phyloP scores from a whole-genome alignment of 1,139 yeast genomes.

The Kodamaea derodonti region DNA sequence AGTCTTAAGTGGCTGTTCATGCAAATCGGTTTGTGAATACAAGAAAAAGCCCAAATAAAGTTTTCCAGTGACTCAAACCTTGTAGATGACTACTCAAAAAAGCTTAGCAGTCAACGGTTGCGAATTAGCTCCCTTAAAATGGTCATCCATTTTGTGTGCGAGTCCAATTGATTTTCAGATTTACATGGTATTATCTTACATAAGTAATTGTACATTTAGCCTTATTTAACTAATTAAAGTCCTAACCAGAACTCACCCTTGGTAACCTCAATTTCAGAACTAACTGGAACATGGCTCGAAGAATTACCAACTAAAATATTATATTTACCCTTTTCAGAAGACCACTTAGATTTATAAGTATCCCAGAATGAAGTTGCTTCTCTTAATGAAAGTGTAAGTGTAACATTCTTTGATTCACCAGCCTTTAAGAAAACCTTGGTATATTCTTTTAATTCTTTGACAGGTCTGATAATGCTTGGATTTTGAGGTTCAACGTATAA shows the following conservation, averaged over 20 bases:
- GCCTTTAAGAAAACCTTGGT: conserved; percentile 43
- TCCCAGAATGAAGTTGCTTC: conserved; percentile 57
- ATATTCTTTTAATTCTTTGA: conserved; percentile 56
- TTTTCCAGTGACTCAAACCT: too few species aligned
- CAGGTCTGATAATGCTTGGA: conserved; percentile 46
- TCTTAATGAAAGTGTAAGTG: conserved; percentile 35
- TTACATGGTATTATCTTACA: too few species aligned
- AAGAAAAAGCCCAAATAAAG: too few species aligned
- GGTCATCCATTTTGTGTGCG: too few species aligned
- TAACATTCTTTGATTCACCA: conserved; percentile 36
- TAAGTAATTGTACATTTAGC: too few species aligned
- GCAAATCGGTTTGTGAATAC: too few species aligned
- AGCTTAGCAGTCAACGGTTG: too few species aligned
- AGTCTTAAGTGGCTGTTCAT: too few species aligned
- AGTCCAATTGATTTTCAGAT: too few species aligned
- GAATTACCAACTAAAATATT: conserved; percentile 44
- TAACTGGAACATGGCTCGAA: conserved; percentile 18
- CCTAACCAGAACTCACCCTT: conserved; percentile 11
- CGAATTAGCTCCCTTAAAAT: too few species aligned
- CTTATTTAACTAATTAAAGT: conserved; percentile 1
- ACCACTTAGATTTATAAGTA: conserved; percentile 46
- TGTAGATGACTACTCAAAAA: too few species aligned
- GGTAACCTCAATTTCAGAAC: conserved; percentile 9
- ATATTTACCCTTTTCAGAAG: conserved; percentile 48
- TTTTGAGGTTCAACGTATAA: conserved; percentile 38